Base-by-base conservation (phyloP, 2,329 filamentous ascomycete genomes). In the Colletotrichum sp. region DNA sequence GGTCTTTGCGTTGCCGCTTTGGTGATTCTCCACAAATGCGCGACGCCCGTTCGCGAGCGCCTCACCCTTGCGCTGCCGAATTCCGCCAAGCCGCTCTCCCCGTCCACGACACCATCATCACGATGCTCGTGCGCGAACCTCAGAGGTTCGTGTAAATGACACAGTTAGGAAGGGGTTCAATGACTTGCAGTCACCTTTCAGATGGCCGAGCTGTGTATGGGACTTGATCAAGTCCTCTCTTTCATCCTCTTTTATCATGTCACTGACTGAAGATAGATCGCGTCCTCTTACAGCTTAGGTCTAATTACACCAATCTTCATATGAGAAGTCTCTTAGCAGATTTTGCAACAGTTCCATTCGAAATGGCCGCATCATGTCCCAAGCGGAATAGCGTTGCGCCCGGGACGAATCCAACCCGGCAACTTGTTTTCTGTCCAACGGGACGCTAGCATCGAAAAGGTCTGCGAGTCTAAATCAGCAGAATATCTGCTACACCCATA, bases 11-110 rank as follows among this genome's bases (percentile, higher is more conserved):
- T 48, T 18, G 34, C 34, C 70, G 73, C 73, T 73, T 61, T 71
- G 73, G 55, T 59, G 68, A 52, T 63, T 30, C 61, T 67, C 55
- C 63, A 26, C 70, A 34, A 28, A 75, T 68, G 57, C 57, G 59
- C 70, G 59, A 75, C 73, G 72, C 55, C 68, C 72, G 73, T 75
- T 32, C 70, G 73, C 64, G 64, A 68, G 65, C 28, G 69, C 69
- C 32, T 68, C 70, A 73, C 43, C 64, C 14, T n/a, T 24, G 12
- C 32, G 39, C 39, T 68, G 70, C 70, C 70, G 73, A 64, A 60
- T 4, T 64, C 57, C 63, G 69, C 70, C 26, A 64, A 60, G 64
- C 64, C 60, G 30, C 16, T 16, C 18, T 43, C 32, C 6, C 64
- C 55, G 36, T 32, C 68, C 30, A 39, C 21, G 21, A 64, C 32